Conservation (phyloP, 1,284 basidiomycete species). For the Taiwanofungus camphoratus region DNA sequence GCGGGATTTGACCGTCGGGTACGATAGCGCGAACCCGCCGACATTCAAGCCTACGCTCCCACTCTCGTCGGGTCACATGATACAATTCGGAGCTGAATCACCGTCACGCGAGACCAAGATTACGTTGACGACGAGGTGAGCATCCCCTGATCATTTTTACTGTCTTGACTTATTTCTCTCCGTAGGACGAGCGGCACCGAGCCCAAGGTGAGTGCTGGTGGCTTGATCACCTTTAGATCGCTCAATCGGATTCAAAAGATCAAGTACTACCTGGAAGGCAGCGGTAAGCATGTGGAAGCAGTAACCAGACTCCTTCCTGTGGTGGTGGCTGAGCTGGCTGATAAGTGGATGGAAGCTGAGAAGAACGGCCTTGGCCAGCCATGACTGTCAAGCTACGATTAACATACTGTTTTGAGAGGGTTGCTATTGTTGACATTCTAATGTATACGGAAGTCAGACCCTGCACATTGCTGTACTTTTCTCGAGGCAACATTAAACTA, state of each 20-base stretch:
- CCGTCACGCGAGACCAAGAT: constrained; percentile 41
- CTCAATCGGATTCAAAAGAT: constrained; percentile 39
- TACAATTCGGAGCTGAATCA: constrained; percentile 62
- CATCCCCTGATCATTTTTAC: constrained; percentile 3
- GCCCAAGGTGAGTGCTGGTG: constrained; percentile 55
- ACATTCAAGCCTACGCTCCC: constrained; percentile 59
- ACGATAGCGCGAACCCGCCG: constrained; percentile 67
- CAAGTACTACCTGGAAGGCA: constrained; percentile 81
- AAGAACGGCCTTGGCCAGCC: constrained; percentile 48
- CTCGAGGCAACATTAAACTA: too few relatives aligned
- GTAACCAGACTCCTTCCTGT: constrained; percentile 43
- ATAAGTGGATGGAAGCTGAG: constrained; percentile 63
- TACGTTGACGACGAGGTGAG: constrained; percentile 61
- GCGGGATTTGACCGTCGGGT: constrained; percentile 70
- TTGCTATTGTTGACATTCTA: too few relatives aligned
- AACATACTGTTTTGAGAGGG: too few relatives aligned
- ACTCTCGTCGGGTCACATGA: constrained; percentile 78
- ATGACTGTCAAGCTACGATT: constrained; percentile 20
- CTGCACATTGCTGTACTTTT: too few relatives aligned
- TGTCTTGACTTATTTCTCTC: neutral
- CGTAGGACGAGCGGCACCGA: constrained; percentile 80
- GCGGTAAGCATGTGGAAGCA: constrained; percentile 39
- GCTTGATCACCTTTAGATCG: neutral
- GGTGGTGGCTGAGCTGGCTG: constrained; percentile 53
- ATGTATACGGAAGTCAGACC: too few relatives aligned